Evolutionary conservation across 2,329 filamentous ascomycete genomes (phyloP), one percentile per base, ranked within the genome.

Genomic region (Aspergillus quadricinctus): DNA sequence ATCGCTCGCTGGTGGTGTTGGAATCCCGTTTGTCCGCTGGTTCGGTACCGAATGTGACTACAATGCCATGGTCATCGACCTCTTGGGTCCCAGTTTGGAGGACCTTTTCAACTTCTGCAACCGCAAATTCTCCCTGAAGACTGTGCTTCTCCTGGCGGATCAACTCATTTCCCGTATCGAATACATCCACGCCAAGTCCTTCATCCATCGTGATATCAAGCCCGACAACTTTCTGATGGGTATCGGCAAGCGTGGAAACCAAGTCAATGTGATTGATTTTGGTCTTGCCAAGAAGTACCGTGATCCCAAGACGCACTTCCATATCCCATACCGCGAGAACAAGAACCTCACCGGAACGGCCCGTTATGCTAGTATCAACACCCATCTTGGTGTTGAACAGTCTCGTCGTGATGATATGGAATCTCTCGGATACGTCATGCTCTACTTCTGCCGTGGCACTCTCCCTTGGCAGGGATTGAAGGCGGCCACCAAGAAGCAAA

Each of bases 91-190:
- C 65, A 94, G 89, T 71, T 80, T 99, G 77, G 94, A 99, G 79
- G 94, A 99, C 74, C 84, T 99, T 35, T 99, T 99, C 90, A 97
- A 99, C 85, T 97, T 97, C 78, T 99, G 94, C 87, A 97, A 97
- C 87, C 89, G 94, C 77, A 97, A 97, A 77, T 99, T 97, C 82
- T 97, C 94, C 11, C 81, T 99, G 66, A 99, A 99, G 88, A 99
- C 94, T 1, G 94, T 99, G 28, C 84, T 99, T 46, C 86, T 99
- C 27, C 85, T 99, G 50, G 94, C 94, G 72, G 94, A 99, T 70
- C 94, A 99, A 81, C 88, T 97, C 76, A 97, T 99, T 75, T 97
- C 93, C 64, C 92, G 94, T 69, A 97, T 99, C 77, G 94, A 99
- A 80, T 97, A 97, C 81, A 99, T 99, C 69, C 94, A 99, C 77